Evolutionary conservation across 148 eudicot species (phyloP), one percentile per base, ranked within the genome.

Genomic region (Dianthus caryophyllus): DNA sequence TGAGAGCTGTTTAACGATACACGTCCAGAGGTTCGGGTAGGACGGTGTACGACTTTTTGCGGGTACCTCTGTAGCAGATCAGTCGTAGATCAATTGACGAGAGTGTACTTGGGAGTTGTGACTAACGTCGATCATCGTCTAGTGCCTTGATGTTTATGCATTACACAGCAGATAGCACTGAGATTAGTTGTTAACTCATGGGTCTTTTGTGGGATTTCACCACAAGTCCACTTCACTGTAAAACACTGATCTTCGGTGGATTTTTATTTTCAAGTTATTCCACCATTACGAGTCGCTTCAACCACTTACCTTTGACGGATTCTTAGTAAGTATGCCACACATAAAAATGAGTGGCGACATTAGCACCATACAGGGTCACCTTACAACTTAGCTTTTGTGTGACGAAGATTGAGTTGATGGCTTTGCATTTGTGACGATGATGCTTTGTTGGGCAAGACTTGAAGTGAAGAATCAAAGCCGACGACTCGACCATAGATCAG

Each of bases 21-120:
- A 33, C 22, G 7, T 3, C 15, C 61, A 27, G 62, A 26, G 63
- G n/a, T 53, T 9, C 10, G 47, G 33, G 12, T 50, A 12, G 20
- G 47, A 13, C 33, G 20, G 29, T 52, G 21, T 36, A 1, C 27
- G 31, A 33, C 49, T 43, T 72, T 61, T 47, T 56, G 49, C 65
- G 30, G 69, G 47, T 25, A 21, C 13, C 14, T 39, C n/a, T 13
- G 30, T 33, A 2, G 4, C 38, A 33, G 38, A 33, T 20, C 60
- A 41, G 69, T 15, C 16, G 15, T 24, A 17, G 57, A 49, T 65
- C 5, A 10, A 48, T 58, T 52, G 43, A 6, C 13, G 36, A 57
- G 59, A 14, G 16, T 67, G 39, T 41, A 68, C 36, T 41, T n/a
- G 17, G 58, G 64, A 59, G 54, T 63, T n/a, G 21, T 44, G 54